A percentile compares a stretch with the other conserved stretches of the same genome.
Conservation (phyloP, 2,329 filamentous ascomycete species). For the Hypoxylon sp. region DNA sequence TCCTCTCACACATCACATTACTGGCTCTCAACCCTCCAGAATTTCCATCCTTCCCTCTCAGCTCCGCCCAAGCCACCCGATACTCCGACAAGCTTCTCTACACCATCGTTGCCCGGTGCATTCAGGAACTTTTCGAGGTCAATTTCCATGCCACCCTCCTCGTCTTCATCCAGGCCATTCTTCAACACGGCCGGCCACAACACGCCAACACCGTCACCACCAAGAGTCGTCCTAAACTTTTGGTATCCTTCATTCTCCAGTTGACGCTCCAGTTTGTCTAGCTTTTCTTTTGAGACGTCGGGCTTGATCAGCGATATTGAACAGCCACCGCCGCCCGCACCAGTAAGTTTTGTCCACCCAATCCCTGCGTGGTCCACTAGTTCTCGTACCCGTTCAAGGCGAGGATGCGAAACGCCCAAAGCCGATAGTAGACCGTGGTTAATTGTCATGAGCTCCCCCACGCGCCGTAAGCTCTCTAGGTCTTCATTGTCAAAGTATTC, state of each 20-base stretch:
- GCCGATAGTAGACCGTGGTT: constrained; percentile 95
- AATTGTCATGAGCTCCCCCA: constrained; percentile 91
- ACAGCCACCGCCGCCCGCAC: constrained; percentile 94
- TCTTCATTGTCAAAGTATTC: constrained; percentile 76
- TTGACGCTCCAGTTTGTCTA: constrained; percentile 73
- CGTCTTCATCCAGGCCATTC: constrained; percentile 83
- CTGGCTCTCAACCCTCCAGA: constrained; percentile 76
- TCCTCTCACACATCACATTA: constrained; percentile 36
- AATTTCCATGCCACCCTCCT: constrained; percentile 89
- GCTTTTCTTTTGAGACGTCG: constrained; percentile 66
- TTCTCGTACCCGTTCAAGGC: constrained; percentile 90
- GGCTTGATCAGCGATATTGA: constrained; percentile 91
- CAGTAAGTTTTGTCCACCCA: constrained; percentile 97
- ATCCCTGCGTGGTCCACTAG: constrained; percentile 89
- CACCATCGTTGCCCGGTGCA: constrained; percentile 84
- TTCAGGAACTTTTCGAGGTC: constrained; percentile 86
- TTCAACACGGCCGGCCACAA: constrained; percentile 92
- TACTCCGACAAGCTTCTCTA: constrained; percentile 89
- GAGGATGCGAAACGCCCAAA: constrained; percentile 93
- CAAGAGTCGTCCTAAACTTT: constrained; percentile 89
- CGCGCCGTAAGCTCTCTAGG: constrained; percentile 73
- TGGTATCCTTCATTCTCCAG: constrained; percentile 80
- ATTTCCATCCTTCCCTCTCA: constrained; percentile 85
- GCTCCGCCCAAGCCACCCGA: constrained; percentile 68
- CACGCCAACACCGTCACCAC: constrained; percentile 93